Percentiles rank a stretch among this genome's conserved stretches.
Conservation (phyloP, 1,139 yeast genomes). For the Blastobotrys capitulatus region DNA sequence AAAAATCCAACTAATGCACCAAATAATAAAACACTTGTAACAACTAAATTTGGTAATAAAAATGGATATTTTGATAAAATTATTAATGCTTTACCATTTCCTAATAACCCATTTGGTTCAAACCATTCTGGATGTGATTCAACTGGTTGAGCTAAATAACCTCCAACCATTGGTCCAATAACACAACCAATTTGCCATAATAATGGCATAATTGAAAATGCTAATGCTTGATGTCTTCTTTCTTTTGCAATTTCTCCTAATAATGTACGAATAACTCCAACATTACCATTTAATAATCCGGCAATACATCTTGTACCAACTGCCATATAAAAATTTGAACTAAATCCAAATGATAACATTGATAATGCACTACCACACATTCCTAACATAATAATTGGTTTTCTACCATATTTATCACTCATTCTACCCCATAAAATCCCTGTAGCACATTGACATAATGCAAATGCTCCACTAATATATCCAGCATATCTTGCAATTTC, state of each 20-base stretch:
- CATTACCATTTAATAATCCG: slow-evolving; percentile 58
- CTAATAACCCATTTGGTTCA: slow-evolving; percentile 25
- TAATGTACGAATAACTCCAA: slow-evolving; percentile 54
- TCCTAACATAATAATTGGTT: slow-evolving; percentile 49
- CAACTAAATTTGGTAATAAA: slow-evolving; percentile 55
- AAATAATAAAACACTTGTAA: slow-evolving; percentile 38
- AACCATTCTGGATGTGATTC: slow-evolving; percentile 30
- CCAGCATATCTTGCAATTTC: slow-evolving; percentile 55
- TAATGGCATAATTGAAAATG: slow-evolving; percentile 55
- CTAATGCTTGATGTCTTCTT: slow-evolving; percentile 54
- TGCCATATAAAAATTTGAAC: slow-evolving; percentile 47
- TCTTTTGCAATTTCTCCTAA: slow-evolving; percentile 56
- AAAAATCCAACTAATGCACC: slow-evolving; percentile 40
- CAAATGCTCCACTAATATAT: slow-evolving; percentile 51
- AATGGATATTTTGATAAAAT: slow-evolving; percentile 48
- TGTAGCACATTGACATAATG: slow-evolving; percentile 48
- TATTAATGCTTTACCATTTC: slow-evolving; percentile 20
- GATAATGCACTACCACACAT: slow-evolving; percentile 46
- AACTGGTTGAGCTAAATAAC: slow-evolving; percentile 36
- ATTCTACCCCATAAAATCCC: slow-evolving; percentile 56
- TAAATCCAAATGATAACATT: slow-evolving; percentile 48
- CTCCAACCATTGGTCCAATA: slow-evolving; percentile 57
- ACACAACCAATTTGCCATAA: slow-evolving; percentile 55
- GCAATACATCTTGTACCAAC: slow-evolving; percentile 46
- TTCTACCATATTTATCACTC: slow-evolving; percentile 54